These are phyloP conservation scores for Fusarium graminum DNA, from an alignment of 2,329 filamentous ascomycete species.

Conservation along the genomic window DNA sequence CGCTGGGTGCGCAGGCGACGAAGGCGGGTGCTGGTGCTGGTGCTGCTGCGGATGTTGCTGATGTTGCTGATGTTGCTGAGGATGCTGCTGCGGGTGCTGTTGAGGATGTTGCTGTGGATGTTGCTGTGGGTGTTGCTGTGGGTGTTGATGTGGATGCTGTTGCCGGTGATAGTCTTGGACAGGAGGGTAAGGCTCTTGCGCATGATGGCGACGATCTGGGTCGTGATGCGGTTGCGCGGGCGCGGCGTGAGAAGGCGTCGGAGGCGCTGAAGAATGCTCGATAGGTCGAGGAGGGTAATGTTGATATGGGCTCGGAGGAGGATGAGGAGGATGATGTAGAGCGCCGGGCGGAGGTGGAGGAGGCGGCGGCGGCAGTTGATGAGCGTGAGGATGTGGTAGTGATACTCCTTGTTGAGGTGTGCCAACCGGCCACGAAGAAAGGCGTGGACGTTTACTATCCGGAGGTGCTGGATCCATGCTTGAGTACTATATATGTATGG, in stretches of 20 bases:
- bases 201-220: slow-evolving; percentile 68
- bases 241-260: slow-evolving; percentile 49
- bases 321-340: slow-evolving; percentile 48
- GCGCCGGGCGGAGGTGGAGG: slow-evolving; percentile 47
- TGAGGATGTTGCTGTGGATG: slow-evolving; percentile 45
- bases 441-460: slow-evolving; percentile 71
- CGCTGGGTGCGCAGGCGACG: slow-evolving; percentile 56
- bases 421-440: slow-evolving; percentile 64
- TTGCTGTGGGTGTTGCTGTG: slow-evolving; percentile 49
- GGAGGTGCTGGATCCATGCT: slow-evolving; percentile 72
- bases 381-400: slow-evolving; percentile 56
- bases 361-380: slow-evolving; percentile 51
- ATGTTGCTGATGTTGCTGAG: slow-evolving; percentile 43
- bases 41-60: slow-evolving; percentile 32
- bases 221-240: slow-evolving; percentile 56
- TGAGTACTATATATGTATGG: slow-evolving; percentile 57
- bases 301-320: slow-evolving; percentile 57
- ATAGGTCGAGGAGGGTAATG: slow-evolving; percentile 55
- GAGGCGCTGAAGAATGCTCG: slow-evolving; percentile 52
- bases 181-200: slow-evolving; percentile 66
- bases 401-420: slow-evolving; percentile 63
- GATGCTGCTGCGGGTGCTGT: slow-evolving; percentile 40
- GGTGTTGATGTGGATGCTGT: slow-evolving; percentile 43
- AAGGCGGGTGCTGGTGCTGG: slow-evolving; percentile 50
- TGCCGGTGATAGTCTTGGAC: slow-evolving; percentile 66